Evolutionary conservation across 352 stramenopile species (phyloP).

Genomic region (Thalassiosira exigua): DNA sequence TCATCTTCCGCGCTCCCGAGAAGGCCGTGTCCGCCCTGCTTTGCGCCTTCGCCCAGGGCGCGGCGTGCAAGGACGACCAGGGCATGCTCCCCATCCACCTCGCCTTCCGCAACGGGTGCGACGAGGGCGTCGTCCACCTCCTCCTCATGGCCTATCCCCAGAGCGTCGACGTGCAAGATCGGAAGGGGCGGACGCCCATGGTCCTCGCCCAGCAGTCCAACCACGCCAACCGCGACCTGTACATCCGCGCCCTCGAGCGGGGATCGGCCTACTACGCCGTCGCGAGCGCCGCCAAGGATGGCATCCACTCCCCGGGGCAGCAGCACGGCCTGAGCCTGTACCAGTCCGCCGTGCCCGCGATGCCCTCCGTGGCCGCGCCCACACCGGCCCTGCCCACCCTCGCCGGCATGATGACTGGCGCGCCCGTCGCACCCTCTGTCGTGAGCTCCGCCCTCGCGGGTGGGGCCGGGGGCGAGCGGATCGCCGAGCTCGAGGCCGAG

Average conservation of each 20-base stretch:
- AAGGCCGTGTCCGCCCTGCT: conserved; percentile 69
- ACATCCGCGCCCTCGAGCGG: conserved; percentile 68
- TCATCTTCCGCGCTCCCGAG: conserved; percentile 69
- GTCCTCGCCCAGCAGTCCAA: conserved; percentile 66
- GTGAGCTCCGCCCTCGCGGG: neutral
- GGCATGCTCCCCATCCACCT: conserved; percentile 75
- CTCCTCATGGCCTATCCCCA: conserved; percentile 76
- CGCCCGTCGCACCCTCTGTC: neutral
- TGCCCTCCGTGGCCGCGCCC: neutral
- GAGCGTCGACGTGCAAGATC: conserved; percentile 74
- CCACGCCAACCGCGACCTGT: conserved; percentile 65
- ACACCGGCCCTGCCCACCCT: neutral
- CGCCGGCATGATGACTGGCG: conserved; percentile 2
- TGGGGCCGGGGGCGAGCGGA: conserved; percentile 7
- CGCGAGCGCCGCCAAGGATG: conserved; percentile 48
- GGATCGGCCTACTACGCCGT: conserved; percentile 64
- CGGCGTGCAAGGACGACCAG: conserved; percentile 34
- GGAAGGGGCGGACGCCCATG: conserved; percentile 80
- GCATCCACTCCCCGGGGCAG: neutral
- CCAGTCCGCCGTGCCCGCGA: neutral
- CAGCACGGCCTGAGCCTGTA: neutral
- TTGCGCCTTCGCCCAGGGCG: conserved; percentile 39
- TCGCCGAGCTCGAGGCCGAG: conserved; percentile 67
- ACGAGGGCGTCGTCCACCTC: conserved; percentile 60
- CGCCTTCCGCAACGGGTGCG: conserved; percentile 72